These are phyloP conservation scores for Monosporascus sp. DNA, from an alignment of 2,329 filamentous ascomycete species.

Conservation along the genomic window DNA sequence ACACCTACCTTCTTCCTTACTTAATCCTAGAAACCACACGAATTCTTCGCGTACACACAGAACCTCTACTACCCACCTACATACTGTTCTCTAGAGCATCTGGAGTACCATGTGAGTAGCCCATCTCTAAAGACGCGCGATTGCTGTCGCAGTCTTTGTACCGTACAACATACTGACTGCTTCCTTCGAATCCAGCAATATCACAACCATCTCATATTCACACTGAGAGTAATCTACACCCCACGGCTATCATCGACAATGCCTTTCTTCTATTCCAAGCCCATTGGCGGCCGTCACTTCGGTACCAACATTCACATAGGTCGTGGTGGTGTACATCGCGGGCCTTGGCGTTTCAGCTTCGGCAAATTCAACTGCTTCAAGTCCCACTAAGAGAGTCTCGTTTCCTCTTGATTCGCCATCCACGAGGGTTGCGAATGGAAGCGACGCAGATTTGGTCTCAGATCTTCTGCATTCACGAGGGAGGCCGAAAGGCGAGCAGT, in stretches of 20 bases:
- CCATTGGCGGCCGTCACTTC: constrained; percentile 42
- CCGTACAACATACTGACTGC: background rate
- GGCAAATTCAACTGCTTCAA: constrained; percentile 48
- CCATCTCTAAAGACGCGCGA: background rate
- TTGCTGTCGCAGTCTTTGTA: background rate
- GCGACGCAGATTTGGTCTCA: too few relatives aligned
- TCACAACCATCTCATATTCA: too few relatives aligned
- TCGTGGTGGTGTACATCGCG: constrained; percentile 40
- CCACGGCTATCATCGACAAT: constrained; percentile 22
- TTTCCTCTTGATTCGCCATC: too few relatives aligned
- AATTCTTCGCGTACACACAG: background rate
- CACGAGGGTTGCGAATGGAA: too few relatives aligned
- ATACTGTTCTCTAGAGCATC: background rate
- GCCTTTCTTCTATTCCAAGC: constrained; percentile 43
- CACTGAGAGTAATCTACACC: background rate
- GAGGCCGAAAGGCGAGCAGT: too few relatives aligned
- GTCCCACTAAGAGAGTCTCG: constrained; percentile 10
- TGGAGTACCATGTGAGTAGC: background rate
- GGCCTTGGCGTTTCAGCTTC: constrained; percentile 45
- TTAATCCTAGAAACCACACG: background rate
- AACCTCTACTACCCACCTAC: background rate
- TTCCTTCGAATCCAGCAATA: background rate
- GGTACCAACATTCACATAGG: constrained; percentile 43
- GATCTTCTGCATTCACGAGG: background rate
- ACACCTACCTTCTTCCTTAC: background rate